These are phyloP conservation scores for Westerdykella sp. DNA, from an alignment of 2,329 filamentous ascomycete species.

Conservation along the genomic window DNA sequence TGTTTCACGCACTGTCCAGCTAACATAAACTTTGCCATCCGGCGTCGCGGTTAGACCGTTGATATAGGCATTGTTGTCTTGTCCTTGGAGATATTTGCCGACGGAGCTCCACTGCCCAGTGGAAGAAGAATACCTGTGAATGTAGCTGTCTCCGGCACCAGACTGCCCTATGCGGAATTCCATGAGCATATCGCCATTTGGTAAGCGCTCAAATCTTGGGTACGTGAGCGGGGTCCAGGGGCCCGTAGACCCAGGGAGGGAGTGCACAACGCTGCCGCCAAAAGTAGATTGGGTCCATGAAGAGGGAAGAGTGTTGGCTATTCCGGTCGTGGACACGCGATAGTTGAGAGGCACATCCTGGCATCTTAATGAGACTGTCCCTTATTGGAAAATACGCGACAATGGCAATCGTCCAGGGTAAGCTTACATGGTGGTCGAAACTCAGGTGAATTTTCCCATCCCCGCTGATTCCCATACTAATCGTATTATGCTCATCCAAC, in stretches of 20 bases:
- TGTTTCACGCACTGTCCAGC: constrained; percentile 49
- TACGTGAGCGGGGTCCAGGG: constrained; percentile 43
- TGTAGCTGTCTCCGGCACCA: constrained; percentile 46
- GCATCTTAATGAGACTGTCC: neutral
- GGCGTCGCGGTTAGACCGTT: constrained; percentile 41
- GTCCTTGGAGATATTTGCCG: constrained; percentile 41
- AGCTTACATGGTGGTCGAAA: constrained; percentile 44
- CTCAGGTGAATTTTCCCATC: constrained; percentile 51
- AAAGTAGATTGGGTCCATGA: constrained; percentile 26
- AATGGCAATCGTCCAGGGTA: too few species aligned
- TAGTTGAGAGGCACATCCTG: constrained; percentile 32
- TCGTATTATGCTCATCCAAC: constrained; percentile 50
- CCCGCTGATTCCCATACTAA: constrained; percentile 48
- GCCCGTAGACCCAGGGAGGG: constrained; percentile 24
- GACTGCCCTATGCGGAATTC: constrained; percentile 49
- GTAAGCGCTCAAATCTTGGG: constrained; percentile 43
- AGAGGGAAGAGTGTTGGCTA: constrained; percentile 25
- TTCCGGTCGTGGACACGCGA: constrained; percentile 25
- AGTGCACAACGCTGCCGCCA: constrained; percentile 21
- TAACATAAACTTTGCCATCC: constrained; percentile 37
- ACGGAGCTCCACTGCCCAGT: constrained; percentile 36
- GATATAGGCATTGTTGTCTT: constrained; percentile 48
- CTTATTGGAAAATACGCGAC: neutral
- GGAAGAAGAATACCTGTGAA: constrained; percentile 41
- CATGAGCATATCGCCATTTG: constrained; percentile 40